Base-by-base conservation (phyloP, 495 filamentous ascomycete genomes). In the Aspergillus coremiiformis region DNA sequence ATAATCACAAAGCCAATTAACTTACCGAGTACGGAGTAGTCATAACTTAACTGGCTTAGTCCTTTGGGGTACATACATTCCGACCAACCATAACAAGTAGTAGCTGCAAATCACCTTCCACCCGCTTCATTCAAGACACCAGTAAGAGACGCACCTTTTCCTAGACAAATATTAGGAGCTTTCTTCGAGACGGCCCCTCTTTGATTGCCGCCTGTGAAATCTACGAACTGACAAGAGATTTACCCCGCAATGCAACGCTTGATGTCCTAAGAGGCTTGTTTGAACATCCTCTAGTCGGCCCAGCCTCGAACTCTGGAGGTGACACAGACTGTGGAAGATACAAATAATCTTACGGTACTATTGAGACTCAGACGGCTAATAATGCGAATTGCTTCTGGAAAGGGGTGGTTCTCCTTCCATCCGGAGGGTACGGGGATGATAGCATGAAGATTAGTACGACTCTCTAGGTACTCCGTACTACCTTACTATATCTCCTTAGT, bases 191-290 rank as follows among this genome's bases (percentile, higher is more conserved):
- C 22, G 42, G 4, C 21, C 6, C 24, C 22, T 26, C 22, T 8
- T n/a, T 11, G 22, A 29, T 44, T 44, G 21, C 42, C 24, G n/a
- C 42, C 8, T 27, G 22, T 19, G 15, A 44, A 39, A 17, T 27
- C 29, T 35, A 15, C 46, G 46, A 21, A 29, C 39, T 42, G 19
- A n/a, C 33, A 39, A 20, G 30, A 24, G 32, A 37, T 42, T 44
- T 57, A 57, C 54, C 54, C 54, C 54, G 54, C 54, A 57, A 48
- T 57, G 37, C 37, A 39, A 39, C 19, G 49, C 37, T 49, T 33
- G 47, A 47, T 44, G 44, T 29, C 45, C 26, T 37, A 48, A 50
- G 42, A 45, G 32, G 47, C 39, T 39, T 47, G 44, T 44, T 27
- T 35, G 43, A 3, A 3, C 43, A 24, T 17, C 23, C 14, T 29